phyloP scores from a whole-genome alignment of 164 flowering plant species.

The Chimonanthus praecox region DNA sequence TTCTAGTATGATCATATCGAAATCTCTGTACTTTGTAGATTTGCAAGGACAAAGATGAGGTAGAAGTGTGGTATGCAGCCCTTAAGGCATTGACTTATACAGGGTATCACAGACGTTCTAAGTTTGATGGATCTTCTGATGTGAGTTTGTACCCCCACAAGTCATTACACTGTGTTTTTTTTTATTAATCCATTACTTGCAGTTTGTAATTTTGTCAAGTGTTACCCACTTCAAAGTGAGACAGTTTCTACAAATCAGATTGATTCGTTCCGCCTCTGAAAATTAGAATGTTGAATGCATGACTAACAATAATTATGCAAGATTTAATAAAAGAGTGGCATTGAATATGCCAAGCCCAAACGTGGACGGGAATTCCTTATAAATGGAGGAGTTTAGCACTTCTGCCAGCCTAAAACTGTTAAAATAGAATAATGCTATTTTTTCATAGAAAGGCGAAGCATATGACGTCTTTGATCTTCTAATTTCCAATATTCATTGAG shows the following conservation, averaged over 20 bases:
- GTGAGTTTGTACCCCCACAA: slow-evolving; percentile 34
- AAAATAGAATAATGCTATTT: too few relatives aligned
- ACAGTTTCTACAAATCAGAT: background rate
- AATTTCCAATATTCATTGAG: too few relatives aligned
- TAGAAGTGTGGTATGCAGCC: slow-evolving; percentile 78
- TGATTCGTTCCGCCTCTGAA: background rate
- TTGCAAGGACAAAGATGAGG: slow-evolving; percentile 85
- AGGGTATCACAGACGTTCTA: slow-evolving; percentile 45
- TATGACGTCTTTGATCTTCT: too few relatives aligned
- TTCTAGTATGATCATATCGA: slow-evolving; percentile 3
- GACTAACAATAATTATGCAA: too few relatives aligned
- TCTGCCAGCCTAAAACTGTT: too few relatives aligned
- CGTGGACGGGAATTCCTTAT: too few relatives aligned
- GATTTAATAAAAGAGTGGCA: too few relatives aligned
- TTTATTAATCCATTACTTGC: background rate
- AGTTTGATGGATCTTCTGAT: slow-evolving; percentile 43
- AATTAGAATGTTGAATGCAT: too few relatives aligned
- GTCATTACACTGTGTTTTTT: background rate
- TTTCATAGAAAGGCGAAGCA: too few relatives aligned
- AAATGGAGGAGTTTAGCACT: too few relatives aligned
- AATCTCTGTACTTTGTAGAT: slow-evolving; percentile 30
- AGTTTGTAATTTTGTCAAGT: background rate
- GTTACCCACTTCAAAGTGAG: background rate
- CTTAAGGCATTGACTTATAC: slow-evolving; percentile 58
- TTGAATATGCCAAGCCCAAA: too few relatives aligned